Conservation (phyloP, 495 filamentous ascomycete genomes). For the Daldinia concentrica region DNA sequence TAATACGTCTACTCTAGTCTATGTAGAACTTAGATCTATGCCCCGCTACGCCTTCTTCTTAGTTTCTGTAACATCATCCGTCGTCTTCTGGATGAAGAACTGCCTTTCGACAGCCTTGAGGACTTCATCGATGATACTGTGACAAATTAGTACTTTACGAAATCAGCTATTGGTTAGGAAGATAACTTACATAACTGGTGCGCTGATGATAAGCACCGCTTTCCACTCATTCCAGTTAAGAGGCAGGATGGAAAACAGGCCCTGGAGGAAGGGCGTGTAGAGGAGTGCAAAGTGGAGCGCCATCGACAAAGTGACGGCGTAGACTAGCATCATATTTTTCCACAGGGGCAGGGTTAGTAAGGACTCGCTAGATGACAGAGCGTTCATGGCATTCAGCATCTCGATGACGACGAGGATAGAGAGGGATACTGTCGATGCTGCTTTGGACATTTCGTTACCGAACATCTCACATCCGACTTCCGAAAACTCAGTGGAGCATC, state of each 20-base stretch:
- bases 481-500: slow-evolving; percentile 85
- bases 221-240: slow-evolving; percentile 92
- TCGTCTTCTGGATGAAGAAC: slow-evolving; percentile 57
- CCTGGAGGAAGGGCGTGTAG: slow-evolving; percentile 90
- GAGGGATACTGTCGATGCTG: slow-evolving; percentile 94
- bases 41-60: slow-evolving; percentile 54
- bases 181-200: slow-evolving; percentile 87
- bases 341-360: slow-evolving; percentile 91
- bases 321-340: slow-evolving; percentile 97
- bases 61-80: slow-evolving; percentile 39
- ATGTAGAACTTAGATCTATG: slow-evolving; percentile 35
- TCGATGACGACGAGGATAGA: slow-evolving; percentile 95
- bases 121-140: slow-evolving; percentile 85
- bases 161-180: background rate
- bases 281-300: slow-evolving; percentile 91
- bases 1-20: slow-evolving; percentile 42
- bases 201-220: slow-evolving; percentile 87
- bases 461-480: slow-evolving; percentile 97
- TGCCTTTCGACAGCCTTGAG: slow-evolving; percentile 85
- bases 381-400: slow-evolving; percentile 99
- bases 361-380: slow-evolving; percentile 92
- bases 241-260: slow-evolving; percentile 89
- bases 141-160: slow-evolving; percentile 50
- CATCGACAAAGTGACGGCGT: slow-evolving; percentile 96
- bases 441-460: slow-evolving; percentile 83